Base-by-base conservation (phyloP, 2,329 filamentous ascomycete species). In the Penicillium brevicompactum region DNA sequence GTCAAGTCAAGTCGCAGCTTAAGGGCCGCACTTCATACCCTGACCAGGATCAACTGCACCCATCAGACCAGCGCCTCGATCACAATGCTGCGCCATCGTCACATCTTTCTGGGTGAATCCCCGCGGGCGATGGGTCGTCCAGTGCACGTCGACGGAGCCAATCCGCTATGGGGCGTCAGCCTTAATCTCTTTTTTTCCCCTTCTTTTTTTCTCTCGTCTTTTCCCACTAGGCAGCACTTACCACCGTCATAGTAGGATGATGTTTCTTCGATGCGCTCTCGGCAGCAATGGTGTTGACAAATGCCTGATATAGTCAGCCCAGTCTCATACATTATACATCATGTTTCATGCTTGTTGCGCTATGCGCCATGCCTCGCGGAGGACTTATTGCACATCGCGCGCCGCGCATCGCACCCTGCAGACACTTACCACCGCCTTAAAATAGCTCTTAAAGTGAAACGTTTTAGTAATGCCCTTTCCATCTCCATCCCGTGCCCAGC, bases 71-170 rank as follows among this genome's bases (percentile, higher is more conserved):
- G 72, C 73, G 27, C 71, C 68, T 45, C 71, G 61, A 48, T 76
- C 73, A 51, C 74, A 76, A 49, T 70, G 69, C 45, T 62, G 65
- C 4, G 74, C 74, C 69, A 75, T 70, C 3, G 59, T 57, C 30
- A 70, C 61, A 53, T 76, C 74, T 55, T 75, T 74, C 27, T 65
- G 55, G 9, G 72, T 70, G 22, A 76, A 66, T 22, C 74, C 74
- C n/a, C 68, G 71, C 6, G 73, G 74, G 18, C 62, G 59, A 63
- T 76, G 73, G 41, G 74, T 76, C 14, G 73, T 75, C 74, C 74
- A 76, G 63, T 74, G 68, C 50, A 74, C 62, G 56, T 72, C 67
- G 37, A 75, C 71, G 2, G 70, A 72, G 6, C 71, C 71, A 56
- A 73, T 65, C 45, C 70, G 64, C 71, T 74, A 49, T 14, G 22